A percentile compares a stretch with the other conserved stretches of the same genome.
These are phyloP conservation scores for Hanseniaspora clermontiae DNA, from an alignment of 805 yeast genomes.

Conservation along the genomic window DNA sequence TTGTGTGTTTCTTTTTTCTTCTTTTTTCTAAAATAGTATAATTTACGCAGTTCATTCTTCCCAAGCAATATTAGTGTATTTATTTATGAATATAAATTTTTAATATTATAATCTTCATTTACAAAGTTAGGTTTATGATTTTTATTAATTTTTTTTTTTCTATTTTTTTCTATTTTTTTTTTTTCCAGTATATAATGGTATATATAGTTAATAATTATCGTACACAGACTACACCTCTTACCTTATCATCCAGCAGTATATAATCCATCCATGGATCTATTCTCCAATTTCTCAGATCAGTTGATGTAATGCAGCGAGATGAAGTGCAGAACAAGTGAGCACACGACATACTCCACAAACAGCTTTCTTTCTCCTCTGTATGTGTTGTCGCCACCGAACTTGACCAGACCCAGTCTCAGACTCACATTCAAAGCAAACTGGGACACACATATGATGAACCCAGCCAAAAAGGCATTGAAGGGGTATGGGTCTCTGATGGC, in stretches of 20 bases:
- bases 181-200: not conserved
- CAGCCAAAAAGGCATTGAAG: conserved; percentile 91
- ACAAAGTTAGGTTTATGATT: no score
- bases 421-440: conserved; percentile 84
- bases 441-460: conserved; percentile 83
- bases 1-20: no score
- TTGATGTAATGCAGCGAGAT: conserved; percentile 83
- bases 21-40: not conserved
- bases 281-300: conserved; percentile 25
- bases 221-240: not conserved
- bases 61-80: no score
- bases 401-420: conserved; percentile 58
- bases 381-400: conserved; percentile 14
- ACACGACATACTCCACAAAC: conserved; percentile 77
- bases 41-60: no score
- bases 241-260: not conserved
- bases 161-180: no score
- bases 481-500: conserved; percentile 77
- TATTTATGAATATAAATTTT: no score
- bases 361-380: conserved; percentile 40
- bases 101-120: no score
- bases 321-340: conserved; percentile 80
- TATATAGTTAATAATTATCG: no score
- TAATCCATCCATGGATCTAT: not conserved
- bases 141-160: no score